Conservation (phyloP, 2,329 filamentous ascomycete genomes). For the Cladosporium sp. region DNA sequence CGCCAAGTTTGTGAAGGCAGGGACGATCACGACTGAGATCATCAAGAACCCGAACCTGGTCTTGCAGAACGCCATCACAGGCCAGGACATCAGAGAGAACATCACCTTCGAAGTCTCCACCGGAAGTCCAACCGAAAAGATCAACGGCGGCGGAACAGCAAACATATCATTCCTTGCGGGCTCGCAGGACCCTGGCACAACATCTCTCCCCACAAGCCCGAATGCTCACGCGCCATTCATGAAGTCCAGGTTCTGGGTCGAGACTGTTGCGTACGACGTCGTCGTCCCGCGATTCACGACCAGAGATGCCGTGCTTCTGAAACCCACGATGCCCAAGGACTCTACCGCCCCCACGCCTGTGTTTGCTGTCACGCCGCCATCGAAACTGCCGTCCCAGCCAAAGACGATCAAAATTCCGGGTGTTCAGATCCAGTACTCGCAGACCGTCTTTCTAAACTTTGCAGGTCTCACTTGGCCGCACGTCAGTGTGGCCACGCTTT, state of each 20-base stretch:
- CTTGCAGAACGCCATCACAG: conserved; percentile 35
- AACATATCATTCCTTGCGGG: conserved; percentile 38
- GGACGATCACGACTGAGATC: conserved; percentile 25
- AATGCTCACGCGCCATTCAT: conserved; percentile 35
- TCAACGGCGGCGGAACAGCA: conserved; percentile 38
- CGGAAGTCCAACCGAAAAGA: neutral
- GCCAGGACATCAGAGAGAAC: conserved; percentile 34
- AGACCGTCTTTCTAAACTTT: conserved; percentile 39
- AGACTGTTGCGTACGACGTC: conserved; percentile 31
- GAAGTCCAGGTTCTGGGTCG: conserved; percentile 39
- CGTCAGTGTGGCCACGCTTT: conserved; percentile 33
- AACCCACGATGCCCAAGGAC: conserved; percentile 8
- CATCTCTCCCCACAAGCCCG: conserved; percentile 21
- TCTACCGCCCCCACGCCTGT: conserved; percentile 24
- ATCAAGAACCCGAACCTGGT: conserved; percentile 37
- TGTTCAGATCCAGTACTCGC: conserved; percentile 44
- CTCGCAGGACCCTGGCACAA: neutral
- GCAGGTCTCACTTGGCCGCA: conserved; percentile 36
- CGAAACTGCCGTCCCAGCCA: conserved; percentile 9
- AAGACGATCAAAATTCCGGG: conserved; percentile 29
- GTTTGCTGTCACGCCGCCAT: conserved; percentile 18
- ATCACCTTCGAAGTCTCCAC: conserved; percentile 38
- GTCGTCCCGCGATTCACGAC: conserved; percentile 11
- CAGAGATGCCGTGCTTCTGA: conserved; percentile 25
- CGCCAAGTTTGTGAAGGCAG: neutral